Evolutionary conservation across 495 filamentous ascomycete genomes (phyloP), one percentile per base, ranked within the genome.

Genomic region (Penicillium maclennaniae): DNA sequence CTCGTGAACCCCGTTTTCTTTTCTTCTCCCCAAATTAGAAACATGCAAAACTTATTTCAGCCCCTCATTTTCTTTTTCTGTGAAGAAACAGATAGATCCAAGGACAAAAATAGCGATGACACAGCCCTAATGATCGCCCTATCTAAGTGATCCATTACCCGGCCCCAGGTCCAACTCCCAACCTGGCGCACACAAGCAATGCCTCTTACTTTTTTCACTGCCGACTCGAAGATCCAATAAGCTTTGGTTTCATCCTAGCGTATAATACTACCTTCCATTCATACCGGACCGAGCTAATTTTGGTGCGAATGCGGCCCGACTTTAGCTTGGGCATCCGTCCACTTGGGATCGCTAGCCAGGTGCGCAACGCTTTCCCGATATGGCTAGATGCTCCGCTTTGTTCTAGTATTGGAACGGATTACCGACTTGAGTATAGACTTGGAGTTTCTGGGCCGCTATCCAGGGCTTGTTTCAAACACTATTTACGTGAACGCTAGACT

Each of bases 191-290:
- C 21, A 10, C 45, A 36, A 9, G 26, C 41, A n/a, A n/a, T 23
- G 21, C 20, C 42, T 15, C 42, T 43, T n/a, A n/a, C 41, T 43
- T 6, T 21, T 25, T 21, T 43, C 15, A 20, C 21, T 21, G 12
- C 41, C 26, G 28, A 41, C 38, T 3, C 38, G 12, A n/a, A 17
- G 38, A 16, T 6, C 17, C 37, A 31, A 9, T 9, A 31, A 9
- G 28, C 28, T 10, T 31, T 9, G 28, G 7, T 31, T 31, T 31
- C 28, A 31, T 9, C 28, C 8, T 6, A 31, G 2, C 28, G 14
- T 6, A 3, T 41, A 3, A 45, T 46, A 45, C 50, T 31, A 41
- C 34, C 41, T 51, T n/a, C 25, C 41, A 45, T 51, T 45, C 41
- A 27, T 14, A 14, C 3, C 31, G 10, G 14, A 12, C 15, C 8